A percentile compares a stretch with the other conserved stretches of the same genome.
Conservation (phyloP, 768 basidiomycete genomes). For the Lactifluus subvellereus region DNA sequence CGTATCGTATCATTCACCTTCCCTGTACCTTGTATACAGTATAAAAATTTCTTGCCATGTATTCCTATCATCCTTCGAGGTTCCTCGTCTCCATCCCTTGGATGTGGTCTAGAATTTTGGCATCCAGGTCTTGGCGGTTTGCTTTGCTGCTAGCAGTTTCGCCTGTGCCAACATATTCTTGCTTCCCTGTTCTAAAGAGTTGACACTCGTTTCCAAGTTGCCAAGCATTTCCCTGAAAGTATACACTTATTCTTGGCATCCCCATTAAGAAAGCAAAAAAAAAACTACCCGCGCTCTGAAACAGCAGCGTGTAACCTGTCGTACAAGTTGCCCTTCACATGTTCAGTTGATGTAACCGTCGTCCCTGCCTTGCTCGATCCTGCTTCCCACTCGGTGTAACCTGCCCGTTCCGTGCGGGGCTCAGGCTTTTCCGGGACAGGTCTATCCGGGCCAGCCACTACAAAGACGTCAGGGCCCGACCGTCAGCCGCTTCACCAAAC, state of each 20-base stretch:
- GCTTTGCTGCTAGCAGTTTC: conserved; percentile 55
- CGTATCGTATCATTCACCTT: not conserved
- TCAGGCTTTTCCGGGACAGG: conserved; percentile 40
- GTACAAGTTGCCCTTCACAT: conserved; percentile 29
- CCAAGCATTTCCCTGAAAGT: conserved; percentile 54
- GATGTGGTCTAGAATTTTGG: conserved; percentile 36
- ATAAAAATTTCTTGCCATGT: not conserved
- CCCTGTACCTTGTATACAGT: not conserved
- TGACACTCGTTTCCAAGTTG: conserved; percentile 56
- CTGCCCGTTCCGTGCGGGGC: conserved; percentile 9
- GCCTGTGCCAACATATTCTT: conserved; percentile 63
- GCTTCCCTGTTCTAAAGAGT: conserved; percentile 60
- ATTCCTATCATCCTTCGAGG: conserved; percentile 2
- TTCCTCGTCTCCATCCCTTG: not conserved
- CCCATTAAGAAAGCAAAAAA: not conserved
- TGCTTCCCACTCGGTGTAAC: conserved; percentile 16
- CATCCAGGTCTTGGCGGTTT: conserved; percentile 63
- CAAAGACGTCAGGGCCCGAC: not conserved
- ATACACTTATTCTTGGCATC: not conserved
- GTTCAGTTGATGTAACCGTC: conserved; percentile 24
- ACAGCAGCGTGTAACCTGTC: conserved; percentile 41
- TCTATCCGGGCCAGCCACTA: conserved; percentile 64
- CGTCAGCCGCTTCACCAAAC: not conserved
- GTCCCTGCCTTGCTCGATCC: conserved; percentile 17
- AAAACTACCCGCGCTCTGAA: conserved; percentile 52